Percentiles rank a stretch among this genome's conserved stretches.
These are phyloP conservation scores for Lentinula sp. DNA, from an alignment of 768 basidiomycete species.

Conservation along the genomic window DNA sequence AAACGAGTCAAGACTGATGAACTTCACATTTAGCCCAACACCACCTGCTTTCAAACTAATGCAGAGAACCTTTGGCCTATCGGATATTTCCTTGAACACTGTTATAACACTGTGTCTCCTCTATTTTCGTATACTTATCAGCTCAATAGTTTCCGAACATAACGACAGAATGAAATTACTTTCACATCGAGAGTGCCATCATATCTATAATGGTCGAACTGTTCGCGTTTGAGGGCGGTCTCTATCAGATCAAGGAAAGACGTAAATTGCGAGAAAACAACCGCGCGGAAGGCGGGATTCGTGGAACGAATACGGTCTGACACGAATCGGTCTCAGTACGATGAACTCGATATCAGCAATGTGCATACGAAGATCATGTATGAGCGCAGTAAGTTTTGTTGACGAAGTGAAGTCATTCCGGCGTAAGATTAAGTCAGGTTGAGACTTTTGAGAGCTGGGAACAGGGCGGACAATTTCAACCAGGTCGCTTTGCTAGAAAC, in stretches of 20 bases:
- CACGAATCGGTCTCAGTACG: background rate
- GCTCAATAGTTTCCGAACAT: background rate
- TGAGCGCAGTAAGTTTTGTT: conserved; percentile 84
- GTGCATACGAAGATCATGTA: conserved; percentile 57
- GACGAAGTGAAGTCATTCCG: conserved; percentile 85
- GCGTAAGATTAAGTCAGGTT: conserved; percentile 50
- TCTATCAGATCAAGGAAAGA: conserved; percentile 83
- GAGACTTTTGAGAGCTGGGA: conserved; percentile 26
- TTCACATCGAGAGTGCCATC: conserved; percentile 92
- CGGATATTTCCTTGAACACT: conserved; percentile 66
- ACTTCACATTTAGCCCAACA: conserved; percentile 76
- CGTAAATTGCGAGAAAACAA: conserved; percentile 90
- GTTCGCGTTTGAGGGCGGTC: conserved; percentile 59
- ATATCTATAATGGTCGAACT: conserved; percentile 68
- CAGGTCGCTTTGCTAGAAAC: conserved; percentile 46
- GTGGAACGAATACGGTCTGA: conserved; percentile 58
- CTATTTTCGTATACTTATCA: conserved; percentile 2
- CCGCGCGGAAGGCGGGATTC: conserved; percentile 74
- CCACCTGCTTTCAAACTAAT: conserved; percentile 88
- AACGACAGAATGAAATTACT: background rate
- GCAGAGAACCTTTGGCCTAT: conserved; percentile 70
- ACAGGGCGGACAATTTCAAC: conserved; percentile 51
- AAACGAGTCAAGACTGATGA: background rate
- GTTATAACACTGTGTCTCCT: conserved; percentile 69
- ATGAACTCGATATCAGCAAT: background rate